Percentiles rank a stretch among this genome's conserved stretches.
These are phyloP conservation scores for Cytospora chrysosperma DNA, from an alignment of 2,329 filamentous ascomycete genomes.

Conservation along the genomic window DNA sequence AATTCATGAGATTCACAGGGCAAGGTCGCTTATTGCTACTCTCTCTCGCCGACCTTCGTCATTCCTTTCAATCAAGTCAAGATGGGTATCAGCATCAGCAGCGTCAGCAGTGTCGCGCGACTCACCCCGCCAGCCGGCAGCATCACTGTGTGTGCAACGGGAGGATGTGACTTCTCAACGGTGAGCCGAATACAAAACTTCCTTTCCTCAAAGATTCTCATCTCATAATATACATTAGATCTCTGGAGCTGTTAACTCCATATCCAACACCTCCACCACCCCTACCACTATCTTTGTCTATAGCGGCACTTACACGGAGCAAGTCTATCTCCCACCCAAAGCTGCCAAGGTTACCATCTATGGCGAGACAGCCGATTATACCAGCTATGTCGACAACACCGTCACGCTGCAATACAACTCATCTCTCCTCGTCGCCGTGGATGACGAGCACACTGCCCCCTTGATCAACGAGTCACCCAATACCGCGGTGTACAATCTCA, in stretches of 20 bases:
- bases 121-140: slow-evolving; percentile 11
- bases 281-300: slow-evolving; percentile 17
- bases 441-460: slow-evolving; percentile 39
- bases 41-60: not conserved
- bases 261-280: slow-evolving; percentile 14
- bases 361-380: slow-evolving; percentile 48
- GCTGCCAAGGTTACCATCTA: slow-evolving; percentile 52
- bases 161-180: slow-evolving; percentile 14
- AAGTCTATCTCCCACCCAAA: slow-evolving; percentile 50
- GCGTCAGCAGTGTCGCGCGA: not conserved
- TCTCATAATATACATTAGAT: not conserved
- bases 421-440: not conserved
- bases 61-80: slow-evolving; percentile 5
- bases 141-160: slow-evolving; percentile 17
- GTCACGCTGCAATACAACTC: slow-evolving; percentile 28
- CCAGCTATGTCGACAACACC: slow-evolving; percentile 47
- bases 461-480: slow-evolving; percentile 43
- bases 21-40: not conserved
- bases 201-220: not conserved
- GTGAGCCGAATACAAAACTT: not conserved
- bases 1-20: not conserved
- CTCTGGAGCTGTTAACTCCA: slow-evolving; percentile 12
- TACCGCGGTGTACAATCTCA: slow-evolving; percentile 56
- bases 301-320: slow-evolving; percentile 55
- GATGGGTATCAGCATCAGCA: slow-evolving; percentile 10